Conservation (phyloP, 1,139 yeast species). For the Debaryomycetaceae sp. region DNA sequence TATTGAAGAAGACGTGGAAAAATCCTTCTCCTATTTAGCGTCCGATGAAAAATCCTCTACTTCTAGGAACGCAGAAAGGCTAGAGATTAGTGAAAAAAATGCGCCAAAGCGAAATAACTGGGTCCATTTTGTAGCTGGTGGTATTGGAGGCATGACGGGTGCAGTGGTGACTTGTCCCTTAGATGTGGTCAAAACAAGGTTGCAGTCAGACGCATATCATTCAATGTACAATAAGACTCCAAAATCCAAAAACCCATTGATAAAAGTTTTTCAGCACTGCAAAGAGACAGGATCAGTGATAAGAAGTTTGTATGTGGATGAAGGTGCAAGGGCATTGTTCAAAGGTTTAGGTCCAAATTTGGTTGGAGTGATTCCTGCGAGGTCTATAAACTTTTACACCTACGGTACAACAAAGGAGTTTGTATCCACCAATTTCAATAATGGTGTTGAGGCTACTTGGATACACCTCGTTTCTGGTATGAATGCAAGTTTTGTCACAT, state of each 20-base stretch:
- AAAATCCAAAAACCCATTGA: conserved; percentile 36
- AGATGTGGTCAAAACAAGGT: conserved; percentile 93
- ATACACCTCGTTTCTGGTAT: conserved; percentile 89
- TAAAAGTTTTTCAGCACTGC: conserved; percentile 64
- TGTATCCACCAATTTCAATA: conserved; percentile 58
- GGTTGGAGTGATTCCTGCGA: conserved; percentile 98
- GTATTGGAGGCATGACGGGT: conserved; percentile 97
- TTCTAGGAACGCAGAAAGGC: conserved; percentile 26
- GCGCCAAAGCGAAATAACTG: conserved; percentile 60
- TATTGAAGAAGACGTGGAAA: conserved; percentile 53
- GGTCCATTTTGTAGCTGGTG: conserved; percentile 99
- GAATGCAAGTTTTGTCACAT: conserved; percentile 89
- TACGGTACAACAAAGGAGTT: conserved; percentile 88
- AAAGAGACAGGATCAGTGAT: conserved; percentile 78
- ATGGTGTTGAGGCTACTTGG: conserved; percentile 79
- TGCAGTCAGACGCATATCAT: conserved; percentile 80
- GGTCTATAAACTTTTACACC: conserved; percentile 94
- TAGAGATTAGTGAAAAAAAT: conserved; percentile 6
- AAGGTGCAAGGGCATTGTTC: conserved; percentile 84
- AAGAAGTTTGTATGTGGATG: conserved; percentile 62
- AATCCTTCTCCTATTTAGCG: conserved; percentile 60
- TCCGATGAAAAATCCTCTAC: conserved; percentile 67
- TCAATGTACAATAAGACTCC: conserved; percentile 38
- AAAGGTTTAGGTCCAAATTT: conserved; percentile 95
- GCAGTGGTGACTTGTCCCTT: conserved; percentile 92